Evolutionary conservation across 176 grass and related monocot species (phyloP).

Genomic region (Lolium multiflorum): DNA sequence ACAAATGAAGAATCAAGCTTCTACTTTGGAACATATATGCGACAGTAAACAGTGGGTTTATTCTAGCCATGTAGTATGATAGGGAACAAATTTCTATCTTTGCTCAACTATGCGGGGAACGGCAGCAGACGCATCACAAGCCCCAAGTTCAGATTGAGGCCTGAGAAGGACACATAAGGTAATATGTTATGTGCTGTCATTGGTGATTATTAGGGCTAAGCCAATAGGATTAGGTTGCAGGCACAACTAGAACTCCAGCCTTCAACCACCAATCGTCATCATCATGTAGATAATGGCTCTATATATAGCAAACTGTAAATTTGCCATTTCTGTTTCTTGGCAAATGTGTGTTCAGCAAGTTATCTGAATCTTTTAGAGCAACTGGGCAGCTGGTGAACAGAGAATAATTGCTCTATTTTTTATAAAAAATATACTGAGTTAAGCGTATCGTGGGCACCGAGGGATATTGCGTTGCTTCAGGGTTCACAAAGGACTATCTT

Average conservation of each 20-base stretch:
- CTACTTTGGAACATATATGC: slow-evolving; percentile 38
- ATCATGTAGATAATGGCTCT: neutral
- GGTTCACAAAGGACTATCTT: slow-evolving; percentile 38
- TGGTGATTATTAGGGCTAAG: neutral
- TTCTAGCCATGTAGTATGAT: neutral
- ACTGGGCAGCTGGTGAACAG: neutral
- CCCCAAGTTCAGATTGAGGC: neutral
- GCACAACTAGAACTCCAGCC: slow-evolving; percentile 19
- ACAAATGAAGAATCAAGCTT: slow-evolving; percentile 30
- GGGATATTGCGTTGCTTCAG: slow-evolving; percentile 44
- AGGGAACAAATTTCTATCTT: slow-evolving; percentile 44
- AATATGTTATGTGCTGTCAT: slow-evolving; percentile 14
- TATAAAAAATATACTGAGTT: slow-evolving; percentile 12
- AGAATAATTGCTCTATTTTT: slow-evolving; percentile 6
- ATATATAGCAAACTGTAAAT: slow-evolving; percentile 31
- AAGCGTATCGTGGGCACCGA: slow-evolving; percentile 3
- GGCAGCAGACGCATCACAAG: neutral
- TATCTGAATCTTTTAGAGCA: slow-evolving; percentile 38
- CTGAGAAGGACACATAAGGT: slow-evolving; percentile 29
- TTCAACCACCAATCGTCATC: slow-evolving; percentile 22
- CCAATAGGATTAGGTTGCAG: slow-evolving; percentile 44
- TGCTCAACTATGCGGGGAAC: slow-evolving; percentile 37
- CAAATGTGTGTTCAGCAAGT: neutral
- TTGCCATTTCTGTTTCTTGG: slow-evolving; percentile 21
- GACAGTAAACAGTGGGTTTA: neutral